phyloP scores from a whole-genome alignment of 2,329 filamentous ascomycete species.

The Curvularia hawaiiensis region DNA sequence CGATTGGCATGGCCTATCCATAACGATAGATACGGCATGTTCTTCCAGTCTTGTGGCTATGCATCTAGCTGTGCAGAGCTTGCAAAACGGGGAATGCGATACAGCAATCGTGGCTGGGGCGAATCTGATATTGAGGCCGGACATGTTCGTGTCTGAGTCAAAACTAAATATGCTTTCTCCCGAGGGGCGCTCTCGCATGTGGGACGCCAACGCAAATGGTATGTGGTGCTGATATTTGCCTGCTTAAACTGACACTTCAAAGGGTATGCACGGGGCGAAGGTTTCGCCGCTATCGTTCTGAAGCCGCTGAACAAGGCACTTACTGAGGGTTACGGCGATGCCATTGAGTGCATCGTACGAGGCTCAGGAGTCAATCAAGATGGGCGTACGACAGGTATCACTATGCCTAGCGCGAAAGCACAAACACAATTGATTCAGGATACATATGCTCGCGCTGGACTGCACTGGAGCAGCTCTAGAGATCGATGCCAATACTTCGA shows the following conservation, averaged over 20 bases:
- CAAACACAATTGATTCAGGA: constrained; percentile 46
- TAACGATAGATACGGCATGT: constrained; percentile 49
- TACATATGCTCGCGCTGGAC: constrained; percentile 44
- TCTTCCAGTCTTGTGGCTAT: constrained; percentile 37
- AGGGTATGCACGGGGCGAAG: constrained; percentile 63
- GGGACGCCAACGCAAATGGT: constrained; percentile 56
- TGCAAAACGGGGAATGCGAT: constrained; percentile 17
- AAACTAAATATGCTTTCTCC: constrained; percentile 36
- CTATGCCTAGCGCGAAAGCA: constrained; percentile 42
- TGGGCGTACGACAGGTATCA: constrained; percentile 55
- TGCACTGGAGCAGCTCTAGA: constrained; percentile 27
- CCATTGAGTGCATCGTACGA: constrained; percentile 50
- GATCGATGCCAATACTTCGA: constrained; percentile 25
- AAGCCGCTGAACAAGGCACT: constrained; percentile 63
- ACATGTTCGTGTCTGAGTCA: too few relatives aligned
- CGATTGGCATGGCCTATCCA: constrained; percentile 40
- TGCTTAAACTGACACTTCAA: too few relatives aligned
- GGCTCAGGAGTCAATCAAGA: constrained; percentile 55
- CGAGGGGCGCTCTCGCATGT: constrained; percentile 29
- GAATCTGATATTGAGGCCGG: too few relatives aligned
- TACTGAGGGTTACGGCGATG: constrained; percentile 60
- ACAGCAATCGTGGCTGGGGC: too few relatives aligned
- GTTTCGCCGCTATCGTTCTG: constrained; percentile 50
- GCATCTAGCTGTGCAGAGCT: constrained; percentile 19
- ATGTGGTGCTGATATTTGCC: too few relatives aligned